Evolutionary conservation across 2,329 filamentous ascomycete genomes (phyloP).

Genomic region (Penicillium sp.): DNA sequence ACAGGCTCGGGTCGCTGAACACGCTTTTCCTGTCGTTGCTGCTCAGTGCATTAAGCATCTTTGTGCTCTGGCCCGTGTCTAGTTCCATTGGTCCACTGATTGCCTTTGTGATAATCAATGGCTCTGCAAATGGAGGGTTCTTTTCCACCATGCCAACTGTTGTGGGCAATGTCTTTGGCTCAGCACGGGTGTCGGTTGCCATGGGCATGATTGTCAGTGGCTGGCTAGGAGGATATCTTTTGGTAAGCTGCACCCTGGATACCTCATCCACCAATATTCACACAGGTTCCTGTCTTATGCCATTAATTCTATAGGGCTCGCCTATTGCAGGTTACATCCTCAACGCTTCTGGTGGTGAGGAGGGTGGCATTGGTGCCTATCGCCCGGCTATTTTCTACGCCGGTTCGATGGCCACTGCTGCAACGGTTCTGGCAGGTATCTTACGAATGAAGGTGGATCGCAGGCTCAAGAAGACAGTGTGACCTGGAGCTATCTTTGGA

Average conservation of each 20-base stretch:
- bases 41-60: conserved; percentile 57
- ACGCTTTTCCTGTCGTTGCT: conserved; percentile 52
- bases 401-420: conserved; percentile 51
- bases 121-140: conserved; percentile 60
- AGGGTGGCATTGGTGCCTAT: conserved; percentile 52
- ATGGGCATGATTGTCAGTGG: conserved; percentile 63
- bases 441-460: conserved; percentile 20
- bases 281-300: background rate
- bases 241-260: conserved; percentile 49
- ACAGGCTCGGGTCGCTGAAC: conserved; percentile 56
- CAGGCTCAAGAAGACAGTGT: conserved; percentile 19
- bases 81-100: conserved; percentile 54
- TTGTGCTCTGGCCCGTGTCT: conserved; percentile 61
- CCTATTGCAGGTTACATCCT: conserved; percentile 62
- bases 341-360: conserved; percentile 53
- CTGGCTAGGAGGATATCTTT: conserved; percentile 61
- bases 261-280: no score
- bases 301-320: conserved; percentile 40
- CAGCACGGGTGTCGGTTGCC: conserved; percentile 53
- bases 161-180: conserved; percentile 59
- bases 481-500: background rate
- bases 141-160: conserved; percentile 64
- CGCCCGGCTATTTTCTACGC: conserved; percentile 63
- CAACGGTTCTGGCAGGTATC: conserved; percentile 33
- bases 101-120: conserved; percentile 60